Conservation (phyloP, 106 monocot genomes). For the Dendrobium huoshanense region DNA sequence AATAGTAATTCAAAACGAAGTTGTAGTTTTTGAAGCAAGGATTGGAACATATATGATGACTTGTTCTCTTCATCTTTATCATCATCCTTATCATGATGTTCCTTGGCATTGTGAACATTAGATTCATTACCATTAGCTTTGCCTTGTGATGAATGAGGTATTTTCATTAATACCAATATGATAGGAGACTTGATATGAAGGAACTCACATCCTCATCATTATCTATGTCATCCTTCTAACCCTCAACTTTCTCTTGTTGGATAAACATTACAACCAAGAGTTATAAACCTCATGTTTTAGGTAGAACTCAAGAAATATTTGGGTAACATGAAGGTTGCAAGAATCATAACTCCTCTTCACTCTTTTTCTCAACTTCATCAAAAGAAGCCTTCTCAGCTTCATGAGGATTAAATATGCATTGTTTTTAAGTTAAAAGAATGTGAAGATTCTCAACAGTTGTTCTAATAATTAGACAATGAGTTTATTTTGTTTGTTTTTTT, state of each 20-base stretch:
- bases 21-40: not conserved
- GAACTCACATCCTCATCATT: not conserved
- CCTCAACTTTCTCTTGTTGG: slow-evolving; percentile 8
- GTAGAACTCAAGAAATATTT: not conserved
- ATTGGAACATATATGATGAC: not conserved
- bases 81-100: not conserved
- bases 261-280: not conserved
- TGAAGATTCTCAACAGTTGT: not conserved
- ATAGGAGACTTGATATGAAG: not conserved
- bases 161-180: not conserved
- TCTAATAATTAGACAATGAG: not conserved
- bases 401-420: not conserved
- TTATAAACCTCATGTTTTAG: not conserved
- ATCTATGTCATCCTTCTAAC: slow-evolving; percentile 7
- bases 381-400: slow-evolving; percentile 59
- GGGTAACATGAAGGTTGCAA: not conserved
- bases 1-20: not conserved
- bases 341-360: slow-evolving; percentile 25
- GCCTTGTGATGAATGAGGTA: not conserved
- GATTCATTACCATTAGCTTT: not conserved
- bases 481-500: slow-evolving; percentile 31
- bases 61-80: not conserved
- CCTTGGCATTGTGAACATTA: slow-evolving; percentile 1
- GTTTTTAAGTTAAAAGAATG: not conserved
- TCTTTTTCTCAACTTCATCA: slow-evolving; percentile 47